Evolutionary conservation across 2,329 filamentous ascomycete species (phyloP).

Genomic region (Triangularia verruculosa): DNA sequence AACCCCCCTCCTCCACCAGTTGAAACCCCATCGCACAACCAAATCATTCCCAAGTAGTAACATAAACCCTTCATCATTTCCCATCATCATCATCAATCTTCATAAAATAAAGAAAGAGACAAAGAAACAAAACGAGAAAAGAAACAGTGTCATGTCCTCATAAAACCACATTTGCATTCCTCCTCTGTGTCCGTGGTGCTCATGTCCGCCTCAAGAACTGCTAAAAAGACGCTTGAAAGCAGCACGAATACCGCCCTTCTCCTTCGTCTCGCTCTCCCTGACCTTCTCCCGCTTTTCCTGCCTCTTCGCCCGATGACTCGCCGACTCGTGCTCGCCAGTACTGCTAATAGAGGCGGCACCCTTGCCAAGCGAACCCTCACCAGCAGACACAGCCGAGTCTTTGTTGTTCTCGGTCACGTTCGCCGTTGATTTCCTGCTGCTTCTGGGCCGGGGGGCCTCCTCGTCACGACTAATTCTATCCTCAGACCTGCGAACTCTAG

Average conservation of each 20-base stretch:
- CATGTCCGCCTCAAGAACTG: background rate
- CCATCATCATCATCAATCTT: slow-evolving; percentile 1
- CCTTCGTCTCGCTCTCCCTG: slow-evolving; percentile 22
- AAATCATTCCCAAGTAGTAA: background rate
- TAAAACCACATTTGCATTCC: slow-evolving; percentile 11
- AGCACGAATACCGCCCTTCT: slow-evolving; percentile 26
- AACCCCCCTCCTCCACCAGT: background rate
- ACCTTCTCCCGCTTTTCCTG: slow-evolving; percentile 26
- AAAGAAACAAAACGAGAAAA: background rate
- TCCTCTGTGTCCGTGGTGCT: background rate
- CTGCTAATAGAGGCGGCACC: slow-evolving; percentile 15
- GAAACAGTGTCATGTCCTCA: slow-evolving; percentile 10
- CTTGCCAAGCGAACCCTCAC: slow-evolving; percentile 10
- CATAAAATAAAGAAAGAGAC: background rate
- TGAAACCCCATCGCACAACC: background rate
- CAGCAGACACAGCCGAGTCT: slow-evolving; percentile 18
- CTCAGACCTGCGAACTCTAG: slow-evolving; percentile 10
- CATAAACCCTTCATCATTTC: background rate
- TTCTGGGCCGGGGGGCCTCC: slow-evolving; percentile 10
- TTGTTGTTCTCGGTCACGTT: slow-evolving; percentile 19
- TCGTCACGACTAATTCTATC: slow-evolving; percentile 16
- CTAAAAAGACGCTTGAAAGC: slow-evolving; percentile 29
- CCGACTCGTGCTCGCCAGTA: slow-evolving; percentile 16
- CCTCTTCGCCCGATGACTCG: slow-evolving; percentile 26
- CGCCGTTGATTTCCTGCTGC: slow-evolving; percentile 17